phyloP scores from a whole-genome alignment of 2,329 filamentous ascomycete species.

The Monilinia vaccinii-corymbosi region DNA sequence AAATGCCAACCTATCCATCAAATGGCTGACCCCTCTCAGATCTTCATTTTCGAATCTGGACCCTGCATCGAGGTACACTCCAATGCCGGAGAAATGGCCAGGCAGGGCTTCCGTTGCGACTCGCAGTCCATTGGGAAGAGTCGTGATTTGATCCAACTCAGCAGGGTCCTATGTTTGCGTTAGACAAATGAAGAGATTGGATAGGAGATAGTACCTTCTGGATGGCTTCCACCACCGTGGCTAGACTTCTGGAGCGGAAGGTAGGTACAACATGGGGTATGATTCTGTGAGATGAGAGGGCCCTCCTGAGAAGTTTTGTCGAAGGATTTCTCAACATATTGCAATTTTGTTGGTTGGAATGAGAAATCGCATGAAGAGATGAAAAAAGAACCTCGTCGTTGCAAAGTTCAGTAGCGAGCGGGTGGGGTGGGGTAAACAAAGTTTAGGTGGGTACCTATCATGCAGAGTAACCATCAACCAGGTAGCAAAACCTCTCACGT shows the following conservation, averaged over 20 bases:
- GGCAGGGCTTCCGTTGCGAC: conserved; percentile 92
- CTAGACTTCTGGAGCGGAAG: conserved; percentile 25
- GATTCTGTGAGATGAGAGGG: conserved; percentile 14
- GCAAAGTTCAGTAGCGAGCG: not conserved
- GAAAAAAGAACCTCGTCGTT: not conserved
- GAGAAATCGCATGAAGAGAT: not conserved
- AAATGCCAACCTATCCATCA: conserved; percentile 92
- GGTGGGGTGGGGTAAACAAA: too few species aligned
- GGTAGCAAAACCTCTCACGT: too few species aligned
- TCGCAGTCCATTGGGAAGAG: conserved; percentile 82
- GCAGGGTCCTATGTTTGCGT: conserved; percentile 57
- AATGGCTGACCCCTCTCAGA: conserved; percentile 85
- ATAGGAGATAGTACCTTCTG: conserved; percentile 25
- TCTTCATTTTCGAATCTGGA: conserved; percentile 85
- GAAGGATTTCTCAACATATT: conserved; percentile 27
- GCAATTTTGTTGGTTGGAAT: not conserved
- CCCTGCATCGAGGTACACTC: conserved; percentile 91
- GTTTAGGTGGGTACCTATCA: too few species aligned
- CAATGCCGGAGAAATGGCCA: conserved; percentile 88
- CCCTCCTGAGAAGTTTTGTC: conserved; percentile 20
- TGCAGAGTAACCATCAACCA: too few species aligned
- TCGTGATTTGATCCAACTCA: conserved; percentile 81
- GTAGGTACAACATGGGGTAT: conserved; percentile 17
- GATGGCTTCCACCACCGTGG: conserved; percentile 27
- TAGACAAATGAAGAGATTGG: conserved; percentile 10